Evolutionary conservation across 2,329 filamentous ascomycete species (phyloP).

Genomic region (Monosporascus sp.): DNA sequence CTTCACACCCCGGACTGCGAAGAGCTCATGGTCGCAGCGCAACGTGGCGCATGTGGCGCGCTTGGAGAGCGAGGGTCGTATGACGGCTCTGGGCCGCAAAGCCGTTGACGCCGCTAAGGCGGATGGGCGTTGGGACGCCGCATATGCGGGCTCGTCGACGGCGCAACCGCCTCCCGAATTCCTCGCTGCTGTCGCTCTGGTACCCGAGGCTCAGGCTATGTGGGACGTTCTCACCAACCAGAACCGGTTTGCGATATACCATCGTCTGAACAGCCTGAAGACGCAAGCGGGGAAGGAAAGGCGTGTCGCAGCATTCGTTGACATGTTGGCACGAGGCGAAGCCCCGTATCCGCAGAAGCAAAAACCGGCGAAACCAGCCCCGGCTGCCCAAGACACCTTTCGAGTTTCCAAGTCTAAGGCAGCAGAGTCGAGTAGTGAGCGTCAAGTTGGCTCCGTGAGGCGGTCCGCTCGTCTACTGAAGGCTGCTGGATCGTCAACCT

Average conservation of each 20-base stretch:
- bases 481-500: background rate
- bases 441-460: background rate
- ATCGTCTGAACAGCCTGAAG: conserved; percentile 18
- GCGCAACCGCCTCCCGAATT: conserved; percentile 47
- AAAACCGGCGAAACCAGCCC: background rate
- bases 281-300: conserved; percentile 17
- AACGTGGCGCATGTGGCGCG: conserved; percentile 48
- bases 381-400: background rate
- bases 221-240: conserved; percentile 13
- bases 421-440: background rate
- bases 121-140: conserved; percentile 54
- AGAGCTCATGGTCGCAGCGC: conserved; percentile 54
- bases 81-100: conserved; percentile 41
- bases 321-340: conserved; percentile 18
- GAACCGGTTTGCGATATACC: conserved; percentile 19
- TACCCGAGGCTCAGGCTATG: conserved; percentile 13
- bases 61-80: conserved; percentile 40
- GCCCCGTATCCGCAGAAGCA: conserved; percentile 14
- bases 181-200: conserved; percentile 16
- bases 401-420: background rate
- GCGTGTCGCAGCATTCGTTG: conserved; percentile 19
- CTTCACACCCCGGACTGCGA: conserved; percentile 51
- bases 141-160: conserved; percentile 46
- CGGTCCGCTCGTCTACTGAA: background rate
- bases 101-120: conserved; percentile 50